Evolutionary conservation across 2,329 filamentous ascomycete species (phyloP).

Genomic region (Botryotinia convoluta): DNA sequence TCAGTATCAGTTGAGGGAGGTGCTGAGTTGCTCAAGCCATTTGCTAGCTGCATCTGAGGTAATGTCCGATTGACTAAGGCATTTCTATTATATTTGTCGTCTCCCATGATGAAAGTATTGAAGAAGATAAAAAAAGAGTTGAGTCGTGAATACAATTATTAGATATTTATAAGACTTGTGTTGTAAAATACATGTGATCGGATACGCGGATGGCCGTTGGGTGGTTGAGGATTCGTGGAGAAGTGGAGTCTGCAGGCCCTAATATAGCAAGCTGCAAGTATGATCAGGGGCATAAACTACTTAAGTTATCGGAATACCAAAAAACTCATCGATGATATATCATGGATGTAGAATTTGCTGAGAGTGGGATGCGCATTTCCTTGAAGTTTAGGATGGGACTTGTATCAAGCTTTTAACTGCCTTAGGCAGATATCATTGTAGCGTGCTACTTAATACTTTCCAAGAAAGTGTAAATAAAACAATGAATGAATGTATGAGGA

Average conservation of each 20-base stretch:
- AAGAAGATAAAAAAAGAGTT: neutral
- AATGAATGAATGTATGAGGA: too few species aligned
- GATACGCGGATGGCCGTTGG: neutral
- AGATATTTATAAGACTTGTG: neutral
- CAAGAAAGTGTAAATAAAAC: neutral
- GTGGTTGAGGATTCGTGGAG: neutral
- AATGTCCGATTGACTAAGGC: slow-evolving; percentile 10
- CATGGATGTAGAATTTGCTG: neutral
- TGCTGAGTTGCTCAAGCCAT: neutral
- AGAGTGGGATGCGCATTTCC: neutral
- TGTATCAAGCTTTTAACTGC: neutral
- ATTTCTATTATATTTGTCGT: slow-evolving; percentile 4
- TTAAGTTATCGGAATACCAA: too few species aligned
- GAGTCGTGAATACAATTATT: neutral
- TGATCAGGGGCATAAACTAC: neutral
- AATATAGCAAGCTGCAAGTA: neutral
- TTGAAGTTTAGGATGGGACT: neutral
- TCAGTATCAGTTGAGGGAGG: neutral
- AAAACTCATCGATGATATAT: neutral
- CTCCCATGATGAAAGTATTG: slow-evolving; percentile 6
- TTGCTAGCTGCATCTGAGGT: slow-evolving; percentile 17
- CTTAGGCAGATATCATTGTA: neutral
- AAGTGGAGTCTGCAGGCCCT: neutral
- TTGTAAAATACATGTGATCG: neutral
- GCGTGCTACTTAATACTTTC: neutral